phyloP scores from a whole-genome alignment of 768 basidiomycete species.

The Boletus huronensis region DNA sequence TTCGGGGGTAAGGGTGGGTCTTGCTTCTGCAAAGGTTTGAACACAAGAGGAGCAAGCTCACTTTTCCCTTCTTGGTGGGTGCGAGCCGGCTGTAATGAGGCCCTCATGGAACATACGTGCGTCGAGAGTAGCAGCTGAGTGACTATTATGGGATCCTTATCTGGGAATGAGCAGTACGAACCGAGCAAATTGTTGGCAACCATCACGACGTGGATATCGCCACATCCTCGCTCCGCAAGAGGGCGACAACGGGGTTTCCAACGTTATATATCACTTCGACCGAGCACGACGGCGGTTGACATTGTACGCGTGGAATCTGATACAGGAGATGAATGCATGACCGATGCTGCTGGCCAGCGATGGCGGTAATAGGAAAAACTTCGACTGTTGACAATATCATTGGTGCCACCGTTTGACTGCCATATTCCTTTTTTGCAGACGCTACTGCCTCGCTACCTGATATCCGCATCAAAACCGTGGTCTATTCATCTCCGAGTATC shows the following conservation, averaged over 20 bases:
- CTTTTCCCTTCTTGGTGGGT: constrained; percentile 90
- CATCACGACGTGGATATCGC: constrained; percentile 96
- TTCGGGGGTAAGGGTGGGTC: constrained; percentile 91
- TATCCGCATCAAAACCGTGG: not conserved
- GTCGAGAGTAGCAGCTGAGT: constrained; percentile 88
- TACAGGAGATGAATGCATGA: no score
- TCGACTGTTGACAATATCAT: no score
- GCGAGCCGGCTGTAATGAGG: constrained; percentile 90
- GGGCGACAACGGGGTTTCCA: no score
- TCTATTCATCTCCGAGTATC: not conserved
- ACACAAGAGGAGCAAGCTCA: constrained; percentile 93
- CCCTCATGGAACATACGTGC: constrained; percentile 99
- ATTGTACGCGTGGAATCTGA: no score
- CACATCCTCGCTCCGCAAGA: no score
- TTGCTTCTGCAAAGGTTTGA: constrained; percentile 95
- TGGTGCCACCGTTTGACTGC: no score
- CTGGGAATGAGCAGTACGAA: constrained; percentile 29
- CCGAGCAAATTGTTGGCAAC: constrained; percentile 96
- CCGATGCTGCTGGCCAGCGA: no score
- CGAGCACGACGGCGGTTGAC: no score
- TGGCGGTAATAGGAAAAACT: no score
- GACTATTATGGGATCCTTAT: constrained; percentile 1
- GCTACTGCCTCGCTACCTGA: not conserved
- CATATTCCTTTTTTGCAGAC: no score
- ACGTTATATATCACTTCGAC: no score